Conservation (phyloP, 495 filamentous ascomycete genomes). For the Penicillium lagena region DNA sequence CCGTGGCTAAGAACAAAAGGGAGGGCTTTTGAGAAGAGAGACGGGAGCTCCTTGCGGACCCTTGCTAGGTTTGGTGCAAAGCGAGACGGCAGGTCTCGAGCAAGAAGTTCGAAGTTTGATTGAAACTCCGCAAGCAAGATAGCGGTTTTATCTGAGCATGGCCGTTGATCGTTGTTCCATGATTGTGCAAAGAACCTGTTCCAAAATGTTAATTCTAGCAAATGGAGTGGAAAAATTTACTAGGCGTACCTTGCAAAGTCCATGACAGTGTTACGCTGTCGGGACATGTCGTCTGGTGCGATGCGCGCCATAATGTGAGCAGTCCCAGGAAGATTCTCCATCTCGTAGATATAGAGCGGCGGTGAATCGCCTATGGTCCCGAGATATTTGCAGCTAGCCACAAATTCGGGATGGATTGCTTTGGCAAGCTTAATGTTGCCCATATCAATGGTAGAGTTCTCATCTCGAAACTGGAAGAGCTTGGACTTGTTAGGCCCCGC, state of each 20-base stretch:
- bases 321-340: conserved; percentile 11
- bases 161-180: conserved; percentile 7
- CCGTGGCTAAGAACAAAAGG: conserved; percentile 38
- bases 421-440: conserved; percentile 5
- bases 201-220: conserved; percentile 1
- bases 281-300: conserved; percentile 5
- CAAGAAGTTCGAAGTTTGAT: conserved; percentile 9
- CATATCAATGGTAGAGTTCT: conserved; percentile 8
- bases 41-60: conserved; percentile 18
- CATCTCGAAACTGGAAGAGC: conserved; percentile 15
- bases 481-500: conserved; percentile 8
- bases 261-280: conserved; percentile 5
- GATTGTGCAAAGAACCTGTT: conserved; percentile 11
- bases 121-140: conserved; percentile 6
- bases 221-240: conserved; percentile 1
- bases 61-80: conserved; percentile 5
- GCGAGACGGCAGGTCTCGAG: conserved; percentile 7
- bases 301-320: conserved; percentile 8
- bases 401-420: conserved; percentile 4
- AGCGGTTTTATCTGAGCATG: conserved; percentile 2
- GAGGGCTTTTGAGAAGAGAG: conserved; percentile 22
- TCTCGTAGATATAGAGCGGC: conserved; percentile 11
- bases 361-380: conserved; percentile 8
- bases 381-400: conserved; percentile 10
- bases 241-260: conserved; percentile 10